These are phyloP conservation scores for Corylus americana DNA, from an alignment of 306 rosid genomes.

Conservation along the genomic window DNA sequence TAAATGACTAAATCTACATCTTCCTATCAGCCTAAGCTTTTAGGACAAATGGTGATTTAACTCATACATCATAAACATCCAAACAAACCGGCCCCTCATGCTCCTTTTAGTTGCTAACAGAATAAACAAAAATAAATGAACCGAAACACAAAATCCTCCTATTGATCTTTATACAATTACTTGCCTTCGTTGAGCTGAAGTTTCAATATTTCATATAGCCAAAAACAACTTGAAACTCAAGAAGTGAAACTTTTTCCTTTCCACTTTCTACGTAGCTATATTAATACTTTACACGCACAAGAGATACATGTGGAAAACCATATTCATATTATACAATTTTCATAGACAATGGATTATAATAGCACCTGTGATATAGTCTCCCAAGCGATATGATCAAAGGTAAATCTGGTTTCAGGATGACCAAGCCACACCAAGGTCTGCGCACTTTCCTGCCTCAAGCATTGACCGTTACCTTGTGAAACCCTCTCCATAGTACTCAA, in stretches of 20 bases:
- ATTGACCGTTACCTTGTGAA: constrained; percentile 70
- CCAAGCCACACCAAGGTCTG: constrained; percentile 85
- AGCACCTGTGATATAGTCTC: constrained; percentile 83
- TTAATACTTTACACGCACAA: background rate
- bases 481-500: constrained; percentile 65
- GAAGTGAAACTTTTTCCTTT: background rate
- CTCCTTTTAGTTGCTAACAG: background rate
- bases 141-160: background rate
- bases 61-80: constrained; percentile 2
- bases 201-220: background rate
- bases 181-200: background rate
- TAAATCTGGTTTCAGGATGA: constrained; percentile 92
- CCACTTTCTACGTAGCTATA: background rate
- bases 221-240: constrained; percentile 9
- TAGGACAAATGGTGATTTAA: too few species aligned
- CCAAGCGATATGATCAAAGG: constrained; percentile 87
- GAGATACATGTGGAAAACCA: background rate
- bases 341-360: background rate
- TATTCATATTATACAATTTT: background rate
- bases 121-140: background rate
- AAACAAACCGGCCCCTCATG: constrained; percentile 11
- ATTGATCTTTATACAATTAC: background rate
- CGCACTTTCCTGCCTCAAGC: constrained; percentile 82
- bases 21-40: too few species aligned
- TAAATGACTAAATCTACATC: too few species aligned